Evolutionary conservation across 768 basidiomycete genomes (phyloP).

Genomic region (Leccinum fibrillosum): DNA sequence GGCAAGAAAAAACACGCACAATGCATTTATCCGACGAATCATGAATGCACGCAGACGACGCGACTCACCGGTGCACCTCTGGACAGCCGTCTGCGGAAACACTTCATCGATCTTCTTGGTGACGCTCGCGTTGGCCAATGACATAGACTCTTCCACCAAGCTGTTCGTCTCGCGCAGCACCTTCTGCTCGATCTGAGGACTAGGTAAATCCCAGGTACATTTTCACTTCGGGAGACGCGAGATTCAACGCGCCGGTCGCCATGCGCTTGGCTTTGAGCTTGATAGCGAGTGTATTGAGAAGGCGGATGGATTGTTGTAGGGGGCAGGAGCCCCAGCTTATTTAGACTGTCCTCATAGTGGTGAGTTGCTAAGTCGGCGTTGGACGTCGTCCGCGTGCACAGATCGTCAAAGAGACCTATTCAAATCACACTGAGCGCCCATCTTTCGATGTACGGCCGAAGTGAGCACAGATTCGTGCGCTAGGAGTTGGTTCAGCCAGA

Average conservation of each 20-base stretch:
- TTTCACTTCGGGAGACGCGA: conserved; percentile 97
- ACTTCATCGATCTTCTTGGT: too few relatives aligned
- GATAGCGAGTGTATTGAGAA: conserved; percentile 82
- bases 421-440: conserved; percentile 28
- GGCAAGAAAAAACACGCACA: conserved; percentile 41
- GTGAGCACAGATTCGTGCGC: too few relatives aligned
- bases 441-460: conserved; percentile 83
- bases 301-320: conserved; percentile 58
- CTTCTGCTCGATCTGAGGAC: conserved; percentile 91
- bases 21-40: conserved; percentile 83
- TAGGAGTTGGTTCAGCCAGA: too few relatives aligned
- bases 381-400: neutral
- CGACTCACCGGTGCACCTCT: neutral
- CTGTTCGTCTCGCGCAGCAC: conserved; percentile 17
- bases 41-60: neutral
- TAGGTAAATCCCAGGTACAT: conserved; percentile 92
- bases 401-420: neutral
- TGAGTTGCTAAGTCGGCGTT: conserved; percentile 68
- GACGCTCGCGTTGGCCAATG: too few relatives aligned
- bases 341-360: too few relatives aligned
- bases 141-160: too few relatives aligned
- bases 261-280: conserved; percentile 84
- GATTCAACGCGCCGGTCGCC: conserved; percentile 92
- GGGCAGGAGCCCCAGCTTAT: too few relatives aligned
- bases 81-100: too few relatives aligned